These are phyloP conservation scores for Plasmodium yoelii DNA, from an alignment of 169 alveolate species.

Conservation along the genomic window DNA sequence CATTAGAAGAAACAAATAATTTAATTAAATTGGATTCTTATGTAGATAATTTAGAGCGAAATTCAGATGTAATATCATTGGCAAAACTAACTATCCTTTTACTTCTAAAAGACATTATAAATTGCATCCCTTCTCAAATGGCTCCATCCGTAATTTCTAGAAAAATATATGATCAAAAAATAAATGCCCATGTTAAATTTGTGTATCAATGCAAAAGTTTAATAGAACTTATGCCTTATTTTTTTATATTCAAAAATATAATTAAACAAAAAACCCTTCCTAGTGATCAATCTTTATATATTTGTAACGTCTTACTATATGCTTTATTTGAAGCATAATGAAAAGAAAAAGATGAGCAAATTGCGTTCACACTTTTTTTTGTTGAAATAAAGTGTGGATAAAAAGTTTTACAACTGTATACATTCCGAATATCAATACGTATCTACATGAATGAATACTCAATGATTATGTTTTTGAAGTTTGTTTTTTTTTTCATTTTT, in stretches of 20 bases:
- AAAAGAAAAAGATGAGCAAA: neutral
- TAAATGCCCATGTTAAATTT: constrained; percentile 65
- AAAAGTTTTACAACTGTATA: too few species aligned
- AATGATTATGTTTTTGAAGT: neutral
- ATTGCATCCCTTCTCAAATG: constrained; percentile 75
- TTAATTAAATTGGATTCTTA: constrained; percentile 48
- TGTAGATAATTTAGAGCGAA: constrained; percentile 26
- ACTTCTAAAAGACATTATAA: constrained; percentile 59
- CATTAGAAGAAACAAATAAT: constrained; percentile 54
- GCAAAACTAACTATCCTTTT: constrained; percentile 72
- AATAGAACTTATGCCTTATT: constrained; percentile 58
- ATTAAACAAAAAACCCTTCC: constrained; percentile 64
- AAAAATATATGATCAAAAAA: constrained; percentile 68
- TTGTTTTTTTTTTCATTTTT: neutral
- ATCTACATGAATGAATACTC: too few species aligned
- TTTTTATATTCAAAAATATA: constrained; percentile 63
- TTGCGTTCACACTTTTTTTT: too few species aligned
- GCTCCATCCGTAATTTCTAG: constrained; percentile 70
- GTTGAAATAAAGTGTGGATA: too few species aligned
- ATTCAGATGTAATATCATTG: constrained; percentile 36
- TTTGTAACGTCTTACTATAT: constrained; percentile 62
- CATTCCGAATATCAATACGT: too few species aligned
- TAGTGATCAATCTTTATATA: constrained; percentile 50
- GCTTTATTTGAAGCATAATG: constrained; percentile 73
- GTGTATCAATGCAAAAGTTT: constrained; percentile 45